These are phyloP conservation scores for Thyridium curvatum DNA, from an alignment of 2,329 filamentous ascomycete species.

Conservation along the genomic window DNA sequence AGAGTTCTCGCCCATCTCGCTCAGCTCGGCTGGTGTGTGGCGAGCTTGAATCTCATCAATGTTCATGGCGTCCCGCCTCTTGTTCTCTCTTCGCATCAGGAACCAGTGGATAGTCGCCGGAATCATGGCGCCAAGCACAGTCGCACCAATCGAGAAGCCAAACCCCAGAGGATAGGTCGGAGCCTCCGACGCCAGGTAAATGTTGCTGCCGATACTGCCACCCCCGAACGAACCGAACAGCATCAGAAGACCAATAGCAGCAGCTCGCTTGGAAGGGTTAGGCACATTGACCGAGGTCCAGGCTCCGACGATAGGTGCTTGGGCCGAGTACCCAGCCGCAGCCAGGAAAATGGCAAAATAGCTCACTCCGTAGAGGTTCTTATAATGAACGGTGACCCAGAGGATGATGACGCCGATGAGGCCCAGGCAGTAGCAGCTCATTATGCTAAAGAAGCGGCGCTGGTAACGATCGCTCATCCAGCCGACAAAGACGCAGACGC, in stretches of 20 bases:
- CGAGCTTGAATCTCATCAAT: slow-evolving; percentile 1
- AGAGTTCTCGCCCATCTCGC: slow-evolving; percentile 8
- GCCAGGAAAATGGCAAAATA: slow-evolving; percentile 17
- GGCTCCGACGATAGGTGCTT: slow-evolving; percentile 5
- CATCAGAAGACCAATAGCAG: slow-evolving; percentile 13
- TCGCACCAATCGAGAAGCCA: slow-evolving; percentile 11
- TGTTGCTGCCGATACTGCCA: slow-evolving; percentile 12
- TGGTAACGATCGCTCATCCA: slow-evolving; percentile 29
- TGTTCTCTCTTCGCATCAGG: slow-evolving; percentile 7
- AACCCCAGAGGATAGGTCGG: slow-evolving; percentile 12
- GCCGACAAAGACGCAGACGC: slow-evolving; percentile 17
- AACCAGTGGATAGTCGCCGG: slow-evolving; percentile 6
- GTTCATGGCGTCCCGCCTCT: slow-evolving; percentile 5
- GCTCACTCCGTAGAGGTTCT: slow-evolving; percentile 10
- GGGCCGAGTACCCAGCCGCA: slow-evolving; percentile 10
- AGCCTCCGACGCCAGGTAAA: slow-evolving; percentile 12
- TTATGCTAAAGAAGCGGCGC: slow-evolving; percentile 13
- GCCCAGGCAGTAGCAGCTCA: slow-evolving; percentile 12
- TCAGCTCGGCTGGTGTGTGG: slow-evolving; percentile 6
- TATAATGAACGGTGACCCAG: slow-evolving; percentile 12
- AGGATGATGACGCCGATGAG: slow-evolving; percentile 12
- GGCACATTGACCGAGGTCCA: slow-evolving; percentile 7
- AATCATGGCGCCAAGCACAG: slow-evolving; percentile 9
- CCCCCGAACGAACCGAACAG: slow-evolving; percentile 9
- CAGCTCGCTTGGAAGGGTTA: slow-evolving; percentile 14